Base-by-base conservation (phyloP, 2,329 filamentous ascomycete species). In the Arthrobotrys iridis region DNA sequence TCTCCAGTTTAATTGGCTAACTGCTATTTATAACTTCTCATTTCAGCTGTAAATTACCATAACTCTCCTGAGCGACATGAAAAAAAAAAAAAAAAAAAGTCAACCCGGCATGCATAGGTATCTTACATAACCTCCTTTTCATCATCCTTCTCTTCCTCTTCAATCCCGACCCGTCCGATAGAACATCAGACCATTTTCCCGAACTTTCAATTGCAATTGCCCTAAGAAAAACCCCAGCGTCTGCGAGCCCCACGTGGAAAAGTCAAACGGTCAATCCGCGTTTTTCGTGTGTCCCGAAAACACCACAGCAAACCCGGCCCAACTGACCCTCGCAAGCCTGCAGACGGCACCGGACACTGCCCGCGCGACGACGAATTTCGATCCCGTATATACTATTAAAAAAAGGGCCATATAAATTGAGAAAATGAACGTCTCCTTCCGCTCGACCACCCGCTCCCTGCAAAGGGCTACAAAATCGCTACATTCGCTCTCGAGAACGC, bases 221-320 rank as follows among this genome's bases (percentile, higher is more conserved):
- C 62, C n/a, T n/a, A n/a, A n/a, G 40, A 22, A 46, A 24, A 46
- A 46, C 43, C 45, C 46, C 43, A n/a, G 35, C 43, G 33, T 63
- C 45, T 50, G 59, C 24, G 41, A 50, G 52, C 52, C 64, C 64
- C 64, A 70, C 65, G 65, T 70, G 65, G 59, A 37, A 48, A 58
- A 58, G 65, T 70, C 65, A 70, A 70, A 70, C 65, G 65, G 65
- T 62, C 57, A 18, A 60, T 62, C 65, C 65, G 65, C 65, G 65
- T 70, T 70, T 60, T 68, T 50, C 30, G 26, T 41, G 41, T 40
- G 50, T 55, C 50, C 50, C 50, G 41, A 68, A 28, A 58, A 59
- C 33, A 67, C 43, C 11, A 35, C 58, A 46, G 43, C 57, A 60
- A 11, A 28, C 26, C 26, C 48, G 26, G 26, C 46, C 30, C 50